phyloP scores from a whole-genome alignment of 2,329 filamentous ascomycete species.

The Ceratocystis diversiconidia region DNA sequence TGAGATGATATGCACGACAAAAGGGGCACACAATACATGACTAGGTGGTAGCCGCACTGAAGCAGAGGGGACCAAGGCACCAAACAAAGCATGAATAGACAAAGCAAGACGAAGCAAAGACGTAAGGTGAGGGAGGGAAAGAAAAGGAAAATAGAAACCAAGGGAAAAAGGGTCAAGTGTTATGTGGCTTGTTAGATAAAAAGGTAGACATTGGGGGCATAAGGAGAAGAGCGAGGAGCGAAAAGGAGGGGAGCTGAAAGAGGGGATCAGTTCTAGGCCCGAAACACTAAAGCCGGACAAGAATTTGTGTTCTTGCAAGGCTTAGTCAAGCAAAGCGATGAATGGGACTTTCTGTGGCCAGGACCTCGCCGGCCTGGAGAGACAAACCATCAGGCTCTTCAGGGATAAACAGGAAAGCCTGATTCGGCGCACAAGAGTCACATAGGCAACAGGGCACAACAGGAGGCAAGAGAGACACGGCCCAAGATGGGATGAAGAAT shows the following conservation, averaged over 20 bases:
- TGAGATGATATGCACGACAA: constrained; percentile 15
- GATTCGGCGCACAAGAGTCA: neutral
- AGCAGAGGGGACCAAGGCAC: constrained; percentile 4
- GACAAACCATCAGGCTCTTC: too few relatives aligned
- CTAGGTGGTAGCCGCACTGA: neutral
- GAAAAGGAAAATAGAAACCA: neutral
- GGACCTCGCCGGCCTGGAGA: neutral
- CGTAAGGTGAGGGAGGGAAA: too few relatives aligned
- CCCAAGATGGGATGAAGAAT: neutral
- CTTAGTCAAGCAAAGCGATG: neutral
- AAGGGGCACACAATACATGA: constrained; percentile 10
- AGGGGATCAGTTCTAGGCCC: constrained; percentile 4
- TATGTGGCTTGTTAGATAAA: neutral
- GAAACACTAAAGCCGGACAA: neutral
- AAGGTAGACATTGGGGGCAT: neutral
- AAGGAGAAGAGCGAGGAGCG: neutral
- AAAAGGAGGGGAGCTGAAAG: constrained; percentile 4
- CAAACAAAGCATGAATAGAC: neutral
- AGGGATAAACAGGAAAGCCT: too few relatives aligned
- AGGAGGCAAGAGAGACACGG: neutral
- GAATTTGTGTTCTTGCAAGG: neutral
- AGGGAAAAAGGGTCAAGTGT: neutral
- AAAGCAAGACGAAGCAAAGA: neutral
- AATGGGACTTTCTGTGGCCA: neutral
- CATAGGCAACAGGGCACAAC: neutral